Base-by-base conservation (phyloP, 176 grass and related monocot genomes). In the Thinopyrum elongatum region DNA sequence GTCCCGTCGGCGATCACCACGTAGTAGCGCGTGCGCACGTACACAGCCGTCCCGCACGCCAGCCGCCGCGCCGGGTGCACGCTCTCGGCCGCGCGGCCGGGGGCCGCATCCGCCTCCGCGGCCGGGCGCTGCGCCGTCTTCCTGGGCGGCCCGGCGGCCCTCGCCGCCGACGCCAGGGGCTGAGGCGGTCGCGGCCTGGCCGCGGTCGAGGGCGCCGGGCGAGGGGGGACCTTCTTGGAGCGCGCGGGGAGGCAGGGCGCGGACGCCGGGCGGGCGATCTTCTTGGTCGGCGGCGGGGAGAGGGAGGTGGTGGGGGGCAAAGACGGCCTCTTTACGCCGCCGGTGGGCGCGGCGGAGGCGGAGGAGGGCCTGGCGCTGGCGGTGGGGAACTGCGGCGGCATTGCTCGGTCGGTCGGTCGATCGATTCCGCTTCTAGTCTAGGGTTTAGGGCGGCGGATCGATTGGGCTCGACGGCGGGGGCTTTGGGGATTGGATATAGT, bases 11-110 rank as follows among this genome's bases (percentile, higher is more conserved):
- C n/a, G 59, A 61, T 61, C 59, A 61, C n/a, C 59, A 61, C 59
- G 59, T 61, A 61, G 53, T 58, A 58, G 42, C 73, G 16, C 12
- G 74, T 76, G 74, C 74, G 74, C 74, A 90, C 88, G 73, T 39
- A 44, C 14, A 90, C 88, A 80, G 84, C 88, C 30, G 88, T 86
- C 23, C 88, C 88, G 23, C 79, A 81, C 33, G 79, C 44, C 8
- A 90, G 84, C 10, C 89, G 84, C 14, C 84, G 74, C 23, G 65
- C 10, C 11, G 88, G 84, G 74, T 78, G 84, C 55, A 83, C 88
- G 23, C 34, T 73, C 55, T 82, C 25, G 6, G 66, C 72, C 65
- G 57, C 57, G 57, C 38, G 77, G 63, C 38, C 30, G 3, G 63
- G 66, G 79, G 73, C 39, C 55, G 55, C 84, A 84, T 78, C 39